Evolutionary conservation across 306 rosid genomes (phyloP).

Genomic region (Prunus mongolica): DNA sequence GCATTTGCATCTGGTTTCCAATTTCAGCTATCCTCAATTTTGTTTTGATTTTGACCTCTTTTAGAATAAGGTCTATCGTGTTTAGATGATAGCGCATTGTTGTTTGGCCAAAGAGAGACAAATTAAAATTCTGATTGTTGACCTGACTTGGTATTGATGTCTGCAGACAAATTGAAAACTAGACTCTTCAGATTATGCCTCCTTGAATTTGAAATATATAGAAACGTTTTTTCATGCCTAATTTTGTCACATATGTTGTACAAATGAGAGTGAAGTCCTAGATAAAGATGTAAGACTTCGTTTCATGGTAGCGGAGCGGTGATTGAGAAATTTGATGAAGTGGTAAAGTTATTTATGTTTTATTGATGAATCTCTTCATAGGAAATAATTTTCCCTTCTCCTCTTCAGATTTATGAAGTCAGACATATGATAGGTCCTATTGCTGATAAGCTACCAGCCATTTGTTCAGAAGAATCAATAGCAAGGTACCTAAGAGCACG

Average conservation of each 20-base stretch:
- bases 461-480: slow-evolving; percentile 54
- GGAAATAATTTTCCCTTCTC: slow-evolving; percentile 5
- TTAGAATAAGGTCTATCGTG: too few species aligned
- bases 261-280: too few species aligned
- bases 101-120: too few species aligned
- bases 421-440: slow-evolving; percentile 62
- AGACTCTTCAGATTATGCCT: too few species aligned
- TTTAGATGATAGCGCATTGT: too few species aligned
- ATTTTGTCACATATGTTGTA: too few species aligned
- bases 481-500: slow-evolving; percentile 67
- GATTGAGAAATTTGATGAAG: not conserved
- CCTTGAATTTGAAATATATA: too few species aligned
- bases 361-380: not conserved
- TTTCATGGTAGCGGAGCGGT: not conserved
- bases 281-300: not conserved
- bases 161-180: too few species aligned
- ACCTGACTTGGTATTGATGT: too few species aligned
- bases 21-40: not conserved
- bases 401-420: slow-evolving; percentile 53
- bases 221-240: too few species aligned
- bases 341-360: not conserved
- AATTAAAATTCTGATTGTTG: too few species aligned
- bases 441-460: slow-evolving; percentile 44
- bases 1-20: not conserved
- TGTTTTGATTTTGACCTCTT: too few species aligned